These are phyloP conservation scores for Kodamaea laetipori DNA, from an alignment of 805 yeast genomes.

Conservation along the genomic window DNA sequence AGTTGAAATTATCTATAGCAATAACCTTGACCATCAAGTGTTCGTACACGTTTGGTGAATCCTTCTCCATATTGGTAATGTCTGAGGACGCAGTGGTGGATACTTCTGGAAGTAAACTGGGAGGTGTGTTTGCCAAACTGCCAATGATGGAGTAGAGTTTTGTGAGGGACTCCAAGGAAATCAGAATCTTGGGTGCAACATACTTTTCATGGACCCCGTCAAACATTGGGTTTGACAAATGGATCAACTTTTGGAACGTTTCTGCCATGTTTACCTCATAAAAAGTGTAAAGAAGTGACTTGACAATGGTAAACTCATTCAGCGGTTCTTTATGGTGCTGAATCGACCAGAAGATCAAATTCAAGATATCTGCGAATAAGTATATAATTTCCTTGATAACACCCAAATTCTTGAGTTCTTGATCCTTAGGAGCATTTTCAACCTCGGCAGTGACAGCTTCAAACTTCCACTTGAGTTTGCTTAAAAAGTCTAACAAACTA, in stretches of 20 bases:
- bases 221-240: conserved; percentile 15
- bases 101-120: conserved; percentile 20
- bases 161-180: conserved; percentile 31
- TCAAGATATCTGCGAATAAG: conserved; percentile 29
- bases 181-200: conserved; percentile 22
- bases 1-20: conserved; percentile 13
- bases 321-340: conserved; percentile 16
- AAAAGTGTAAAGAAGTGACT: conserved; percentile 26
- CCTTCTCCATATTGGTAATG: conserved; percentile 26
- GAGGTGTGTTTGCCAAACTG: conserved; percentile 28
- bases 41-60: conserved; percentile 26
- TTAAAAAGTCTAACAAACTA: conserved; percentile 20
- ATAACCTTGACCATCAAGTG: conserved; percentile 17
- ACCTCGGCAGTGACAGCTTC: conserved; percentile 18
- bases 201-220: conserved; percentile 11
- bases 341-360: conserved; percentile 21
- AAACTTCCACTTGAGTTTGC: conserved; percentile 21
- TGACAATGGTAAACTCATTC: conserved; percentile 22
- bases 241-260: conserved; percentile 21
- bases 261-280: conserved; percentile 26
- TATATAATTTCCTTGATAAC: conserved; percentile 30
- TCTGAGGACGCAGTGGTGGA: conserved; percentile 25
- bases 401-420: conserved; percentile 17
- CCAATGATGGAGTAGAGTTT: conserved; percentile 28
- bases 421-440: conserved; percentile 12